phyloP scores from a whole-genome alignment of 2,329 filamentous ascomycete species.

The Trichoderma arundinaceum region DNA sequence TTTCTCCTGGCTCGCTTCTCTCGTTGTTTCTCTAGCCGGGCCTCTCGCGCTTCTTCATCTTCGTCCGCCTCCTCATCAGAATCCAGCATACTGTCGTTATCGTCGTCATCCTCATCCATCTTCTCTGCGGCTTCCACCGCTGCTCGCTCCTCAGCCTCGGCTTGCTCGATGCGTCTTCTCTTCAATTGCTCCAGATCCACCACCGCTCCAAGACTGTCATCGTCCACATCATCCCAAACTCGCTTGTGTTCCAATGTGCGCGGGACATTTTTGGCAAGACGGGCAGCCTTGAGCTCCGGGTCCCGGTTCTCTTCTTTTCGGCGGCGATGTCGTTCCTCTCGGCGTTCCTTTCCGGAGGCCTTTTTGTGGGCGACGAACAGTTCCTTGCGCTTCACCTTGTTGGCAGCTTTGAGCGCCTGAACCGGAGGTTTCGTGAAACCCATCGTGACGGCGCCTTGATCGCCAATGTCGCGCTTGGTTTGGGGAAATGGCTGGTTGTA shows the following conservation, averaged over 20 bases:
- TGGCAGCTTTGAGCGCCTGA: constrained; percentile 59
- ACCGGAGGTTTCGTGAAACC: constrained; percentile 45
- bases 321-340: constrained; percentile 76
- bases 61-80: constrained; percentile 58
- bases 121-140: constrained; percentile 51
- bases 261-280: constrained; percentile 79
- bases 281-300: constrained; percentile 73
- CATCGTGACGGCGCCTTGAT: constrained; percentile 37
- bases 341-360: constrained; percentile 72
- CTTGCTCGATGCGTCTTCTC: constrained; percentile 60
- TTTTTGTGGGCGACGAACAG: constrained; percentile 83
- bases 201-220: constrained; percentile 60
- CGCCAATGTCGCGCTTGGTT: not conserved
- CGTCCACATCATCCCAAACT: constrained; percentile 81
- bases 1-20: constrained; percentile 54
- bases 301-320: constrained; percentile 87
- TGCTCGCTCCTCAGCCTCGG: constrained; percentile 57
- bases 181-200: constrained; percentile 67
- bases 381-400: constrained; percentile 80
- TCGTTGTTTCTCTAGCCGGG: constrained; percentile 50
- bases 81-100: constrained; percentile 81
- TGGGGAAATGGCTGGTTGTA: constrained; percentile 27
- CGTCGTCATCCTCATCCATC: constrained; percentile 60
- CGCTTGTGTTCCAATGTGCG: constrained; percentile 85
- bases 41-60: constrained; percentile 55